These are phyloP conservation scores for Peltaster fructicola DNA, from an alignment of 2,329 filamentous ascomycete genomes.

Conservation along the genomic window DNA sequence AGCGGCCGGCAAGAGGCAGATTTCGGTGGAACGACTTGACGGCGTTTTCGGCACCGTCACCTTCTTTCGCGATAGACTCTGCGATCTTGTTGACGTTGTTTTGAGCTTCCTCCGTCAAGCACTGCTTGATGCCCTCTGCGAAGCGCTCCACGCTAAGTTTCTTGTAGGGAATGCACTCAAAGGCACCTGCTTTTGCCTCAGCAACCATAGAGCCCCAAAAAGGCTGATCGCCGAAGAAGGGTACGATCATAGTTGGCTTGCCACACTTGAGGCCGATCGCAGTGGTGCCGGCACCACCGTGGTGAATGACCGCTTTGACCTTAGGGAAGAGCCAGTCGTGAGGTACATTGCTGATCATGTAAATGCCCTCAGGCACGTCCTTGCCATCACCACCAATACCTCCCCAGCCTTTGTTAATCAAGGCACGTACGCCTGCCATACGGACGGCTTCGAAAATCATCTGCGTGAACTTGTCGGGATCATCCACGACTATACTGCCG, in stretches of 20 bases:
- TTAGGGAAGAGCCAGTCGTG: constrained; percentile 42
- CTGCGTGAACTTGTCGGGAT: constrained; percentile 51
- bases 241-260: constrained; percentile 57
- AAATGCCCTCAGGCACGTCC: constrained; percentile 25
- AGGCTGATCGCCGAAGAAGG: constrained; percentile 64
- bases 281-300: constrained; percentile 53
- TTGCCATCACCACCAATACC: constrained; percentile 25
- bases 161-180: constrained; percentile 50
- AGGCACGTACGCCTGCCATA: constrained; percentile 30
- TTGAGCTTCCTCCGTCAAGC: constrained; percentile 43
- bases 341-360: constrained; percentile 37
- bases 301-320: constrained; percentile 38
- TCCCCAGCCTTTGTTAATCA: constrained; percentile 39
- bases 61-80: constrained; percentile 42
- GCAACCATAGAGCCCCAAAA: constrained; percentile 61
- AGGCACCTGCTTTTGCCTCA: constrained; percentile 44
- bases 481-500: constrained; percentile 64
- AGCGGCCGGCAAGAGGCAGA: constrained; percentile 28
- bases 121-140: constrained; percentile 52
- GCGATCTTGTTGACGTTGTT: constrained; percentile 42
- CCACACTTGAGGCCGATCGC: constrained; percentile 56
- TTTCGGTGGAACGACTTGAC: constrained; percentile 49
- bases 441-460: constrained; percentile 56
- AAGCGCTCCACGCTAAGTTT: constrained; percentile 44
- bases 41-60: constrained; percentile 53